A percentile compares a stretch with the other conserved stretches of the same genome.
These are phyloP conservation scores for Gaertneriomyces semiglobifer DNA, from an alignment of 192 early-diverging fungal genomes.

Conservation along the genomic window DNA sequence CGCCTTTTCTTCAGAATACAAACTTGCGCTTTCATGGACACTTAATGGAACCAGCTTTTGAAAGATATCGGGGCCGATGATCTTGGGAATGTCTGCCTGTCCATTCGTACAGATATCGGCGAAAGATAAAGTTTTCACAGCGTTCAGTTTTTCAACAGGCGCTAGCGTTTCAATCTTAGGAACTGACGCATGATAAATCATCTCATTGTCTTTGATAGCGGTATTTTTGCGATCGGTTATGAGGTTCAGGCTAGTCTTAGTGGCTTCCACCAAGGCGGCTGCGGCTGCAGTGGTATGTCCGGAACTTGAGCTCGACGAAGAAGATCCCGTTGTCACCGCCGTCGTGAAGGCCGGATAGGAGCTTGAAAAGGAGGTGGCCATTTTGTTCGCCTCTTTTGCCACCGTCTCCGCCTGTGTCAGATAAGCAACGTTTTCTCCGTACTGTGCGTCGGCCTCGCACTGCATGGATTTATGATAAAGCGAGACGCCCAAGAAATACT, in stretches of 20 bases:
- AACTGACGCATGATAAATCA: conserved; percentile 87
- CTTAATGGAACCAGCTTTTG: conserved; percentile 79
- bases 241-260: conserved; percentile 59
- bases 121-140: conserved; percentile 76
- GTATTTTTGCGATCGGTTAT: conserved; percentile 68
- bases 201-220: conserved; percentile 87
- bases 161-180: conserved; percentile 76
- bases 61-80: conserved; percentile 91
- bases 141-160: conserved; percentile 78
- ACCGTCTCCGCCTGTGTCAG: conserved; percentile 71
- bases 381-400: conserved; percentile 81
- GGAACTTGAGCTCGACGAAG: neutral
- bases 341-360: conserved; percentile 54
- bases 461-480: conserved; percentile 80
- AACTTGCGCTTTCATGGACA: conserved; percentile 88
- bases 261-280: conserved; percentile 69
- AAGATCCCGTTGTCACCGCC: conserved; percentile 44
- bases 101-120: conserved; percentile 65
- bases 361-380: conserved; percentile 66
- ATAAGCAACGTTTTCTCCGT: conserved; percentile 82
- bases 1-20: conserved; percentile 97
- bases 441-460: conserved; percentile 71
- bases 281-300: conserved; percentile 57
- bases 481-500: conserved; percentile 82
- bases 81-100: conserved; percentile 72